Conservation (phyloP, 2,329 filamentous ascomycete species). For the Beauveria sp. region DNA sequence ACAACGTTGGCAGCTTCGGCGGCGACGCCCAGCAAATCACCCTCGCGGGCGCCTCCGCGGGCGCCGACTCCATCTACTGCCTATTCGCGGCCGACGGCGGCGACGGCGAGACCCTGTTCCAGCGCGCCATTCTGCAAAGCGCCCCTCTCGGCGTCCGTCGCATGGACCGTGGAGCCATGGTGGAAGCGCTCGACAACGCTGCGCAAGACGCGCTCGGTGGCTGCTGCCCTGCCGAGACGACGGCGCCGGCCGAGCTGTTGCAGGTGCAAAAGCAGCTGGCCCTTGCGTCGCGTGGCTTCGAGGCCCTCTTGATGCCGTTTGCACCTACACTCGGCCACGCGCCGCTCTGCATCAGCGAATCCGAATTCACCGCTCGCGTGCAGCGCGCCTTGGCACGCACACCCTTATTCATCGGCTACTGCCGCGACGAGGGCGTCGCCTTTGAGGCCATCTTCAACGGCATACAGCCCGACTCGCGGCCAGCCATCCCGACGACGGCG, state of each 20-base stretch:
- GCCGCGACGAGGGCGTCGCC: slow-evolving; percentile 7
- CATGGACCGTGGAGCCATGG: slow-evolving; percentile 10
- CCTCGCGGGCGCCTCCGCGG: slow-evolving; percentile 53
- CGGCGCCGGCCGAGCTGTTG: not conserved
- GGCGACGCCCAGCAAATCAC: slow-evolving; percentile 57
- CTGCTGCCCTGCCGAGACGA: not conserved
- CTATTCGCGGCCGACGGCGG: slow-evolving; percentile 10
- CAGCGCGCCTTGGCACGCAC: not conserved
- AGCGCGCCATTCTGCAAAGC: slow-evolving; percentile 14
- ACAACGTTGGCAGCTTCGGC: slow-evolving; percentile 57
- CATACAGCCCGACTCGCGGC: not conserved
- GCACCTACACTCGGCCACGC: slow-evolving; percentile 8
- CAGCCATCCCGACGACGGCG: not conserved
- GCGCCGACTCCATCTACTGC: slow-evolving; percentile 39
- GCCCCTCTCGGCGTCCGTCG: slow-evolving; percentile 11
- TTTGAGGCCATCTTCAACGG: not conserved
- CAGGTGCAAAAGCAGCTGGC: slow-evolving; percentile 10
- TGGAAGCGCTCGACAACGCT: not conserved
- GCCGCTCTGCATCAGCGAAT: slow-evolving; percentile 6
- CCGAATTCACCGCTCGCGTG: not conserved
- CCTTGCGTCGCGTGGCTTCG: not conserved
- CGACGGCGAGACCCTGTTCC: slow-evolving; percentile 9
- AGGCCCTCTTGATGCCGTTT: slow-evolving; percentile 6
- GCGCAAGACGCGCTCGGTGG: not conserved
- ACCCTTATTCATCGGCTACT: slow-evolving; percentile 10